phyloP scores from a whole-genome alignment of 139 green algal species.

The Chlamydomonas urium region DNA sequence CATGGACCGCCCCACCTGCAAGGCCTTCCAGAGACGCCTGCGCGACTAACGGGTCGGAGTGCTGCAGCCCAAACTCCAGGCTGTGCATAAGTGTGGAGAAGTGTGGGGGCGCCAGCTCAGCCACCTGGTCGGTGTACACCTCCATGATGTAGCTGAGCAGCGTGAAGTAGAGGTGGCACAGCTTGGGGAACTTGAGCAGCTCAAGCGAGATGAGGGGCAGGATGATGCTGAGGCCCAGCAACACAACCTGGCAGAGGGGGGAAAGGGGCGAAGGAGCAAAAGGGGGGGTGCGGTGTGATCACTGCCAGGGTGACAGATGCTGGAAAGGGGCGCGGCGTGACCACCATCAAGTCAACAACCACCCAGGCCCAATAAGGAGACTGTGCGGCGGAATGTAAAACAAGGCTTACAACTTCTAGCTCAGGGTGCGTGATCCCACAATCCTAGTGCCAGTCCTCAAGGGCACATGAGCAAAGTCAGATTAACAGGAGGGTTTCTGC shows the following conservation, averaged over 20 bases:
- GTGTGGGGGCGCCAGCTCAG: constrained; percentile 5
- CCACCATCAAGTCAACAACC: no score
- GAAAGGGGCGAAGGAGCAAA: no score
- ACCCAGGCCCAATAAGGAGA: no score
- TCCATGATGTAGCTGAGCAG: constrained; percentile 17
- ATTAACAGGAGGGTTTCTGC: no score
- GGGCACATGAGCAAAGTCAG: no score
- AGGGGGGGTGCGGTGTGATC: no score
- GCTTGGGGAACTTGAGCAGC: constrained; percentile 34
- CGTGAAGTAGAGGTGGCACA: constrained; percentile 22
- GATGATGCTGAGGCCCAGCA: constrained; percentile 25
- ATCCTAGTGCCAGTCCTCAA: no score
- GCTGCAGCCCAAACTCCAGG: constrained; percentile 21
- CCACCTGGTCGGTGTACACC: constrained; percentile 5
- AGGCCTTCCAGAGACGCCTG: constrained; percentile 10
- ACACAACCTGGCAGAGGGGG: constrained; percentile 26
- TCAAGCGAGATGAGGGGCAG: constrained; percentile 18
- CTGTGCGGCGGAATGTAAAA: no score
- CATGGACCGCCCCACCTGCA: neutral
- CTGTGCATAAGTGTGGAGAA: constrained; percentile 15
- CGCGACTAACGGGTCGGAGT: neutral
- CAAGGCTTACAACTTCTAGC: no score
- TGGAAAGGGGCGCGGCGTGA: no score
- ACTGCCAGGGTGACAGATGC: no score
- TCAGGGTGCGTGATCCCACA: no score